A percentile compares a stretch with the other conserved stretches of the same genome.
These are phyloP conservation scores for Fusarium sp. DNA, from an alignment of 2,329 filamentous ascomycete genomes.

Conservation along the genomic window DNA sequence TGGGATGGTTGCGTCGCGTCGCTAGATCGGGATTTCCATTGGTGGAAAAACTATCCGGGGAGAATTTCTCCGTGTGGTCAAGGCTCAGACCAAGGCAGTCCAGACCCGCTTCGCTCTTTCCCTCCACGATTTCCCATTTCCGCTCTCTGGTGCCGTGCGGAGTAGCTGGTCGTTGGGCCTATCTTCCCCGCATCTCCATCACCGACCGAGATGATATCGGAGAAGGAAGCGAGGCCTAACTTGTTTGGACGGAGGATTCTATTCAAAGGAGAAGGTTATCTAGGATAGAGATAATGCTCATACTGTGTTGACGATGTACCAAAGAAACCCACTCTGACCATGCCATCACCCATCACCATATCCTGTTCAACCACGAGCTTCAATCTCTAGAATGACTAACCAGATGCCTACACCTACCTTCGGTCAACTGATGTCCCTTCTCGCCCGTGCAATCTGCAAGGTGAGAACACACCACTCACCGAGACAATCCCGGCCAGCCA, in stretches of 20 bases:
- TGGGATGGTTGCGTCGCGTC: constrained; percentile 2
- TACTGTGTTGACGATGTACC: neutral
- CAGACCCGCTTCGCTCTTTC: constrained; percentile 1
- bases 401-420: neutral
- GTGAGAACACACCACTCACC: constrained; percentile 3
- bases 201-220: constrained; percentile 20
- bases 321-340: neutral
- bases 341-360: neutral
- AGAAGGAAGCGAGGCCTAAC: constrained; percentile 5
- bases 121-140: constrained; percentile 29
- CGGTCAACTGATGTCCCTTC: neutral
- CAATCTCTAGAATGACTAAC: neutral
- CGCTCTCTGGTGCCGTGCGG: constrained; percentile 24
- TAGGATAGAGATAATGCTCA: neutral
- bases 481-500: neutral
- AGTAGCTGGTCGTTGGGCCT: constrained; percentile 26
- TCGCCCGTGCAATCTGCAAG: neutral
- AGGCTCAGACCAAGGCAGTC: neutral
- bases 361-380: constrained; percentile 1
- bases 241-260: neutral
- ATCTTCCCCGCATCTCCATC: constrained; percentile 33
- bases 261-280: neutral
- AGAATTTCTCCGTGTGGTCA: constrained; percentile 23
- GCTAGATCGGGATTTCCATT: constrained; percentile 2
- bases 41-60: constrained; percentile 15